Percentiles rank a stretch among this genome's conserved stretches.
phyloP scores from a whole-genome alignment of 139 green algal species.

The Chlamydomonas eustigma region DNA sequence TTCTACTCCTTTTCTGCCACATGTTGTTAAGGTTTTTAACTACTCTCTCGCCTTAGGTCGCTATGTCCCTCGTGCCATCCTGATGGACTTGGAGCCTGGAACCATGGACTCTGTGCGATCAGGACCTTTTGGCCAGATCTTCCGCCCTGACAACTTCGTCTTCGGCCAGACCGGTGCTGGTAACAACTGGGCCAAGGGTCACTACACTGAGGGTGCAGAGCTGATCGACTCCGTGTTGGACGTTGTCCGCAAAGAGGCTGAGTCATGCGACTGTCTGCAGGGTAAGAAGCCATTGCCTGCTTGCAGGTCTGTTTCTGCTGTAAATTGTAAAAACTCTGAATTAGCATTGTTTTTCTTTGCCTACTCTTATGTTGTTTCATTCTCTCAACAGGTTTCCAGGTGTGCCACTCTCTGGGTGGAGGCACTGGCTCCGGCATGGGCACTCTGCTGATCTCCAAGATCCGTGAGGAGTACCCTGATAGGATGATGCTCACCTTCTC shows the following conservation, averaged over 20 bases:
- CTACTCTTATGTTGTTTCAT: slow-evolving; percentile 72
- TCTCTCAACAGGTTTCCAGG: slow-evolving; percentile 90
- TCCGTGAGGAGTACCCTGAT: slow-evolving; percentile 97
- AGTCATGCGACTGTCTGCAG: slow-evolving; percentile 98
- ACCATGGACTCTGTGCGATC: slow-evolving; percentile 96
- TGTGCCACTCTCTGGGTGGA: slow-evolving; percentile 93
- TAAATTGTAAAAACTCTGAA: too few species aligned
- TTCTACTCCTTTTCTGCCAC: too few species aligned
- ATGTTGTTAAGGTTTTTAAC: too few species aligned
- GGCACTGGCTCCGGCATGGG: slow-evolving; percentile 98
- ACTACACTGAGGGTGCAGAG: slow-evolving; percentile 99
- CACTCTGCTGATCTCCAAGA: slow-evolving; percentile 98
- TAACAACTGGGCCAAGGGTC: slow-evolving; percentile 99
- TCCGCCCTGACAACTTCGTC: slow-evolving; percentile 98
- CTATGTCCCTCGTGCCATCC: slow-evolving; percentile 95
- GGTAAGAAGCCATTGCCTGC: slow-evolving; percentile 45
- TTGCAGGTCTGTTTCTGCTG: neutral
- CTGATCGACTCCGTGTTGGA: slow-evolving; percentile 98
- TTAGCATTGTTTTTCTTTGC: too few species aligned
- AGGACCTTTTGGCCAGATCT: slow-evolving; percentile 94
- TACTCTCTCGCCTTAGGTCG: slow-evolving; percentile 79
- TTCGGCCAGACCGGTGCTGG: slow-evolving; percentile 95
- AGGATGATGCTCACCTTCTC: slow-evolving; percentile 99
- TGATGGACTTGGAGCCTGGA: slow-evolving; percentile 98
- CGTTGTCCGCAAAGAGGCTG: slow-evolving; percentile 98